Base-by-base conservation (phyloP, 371 early-diverging fungal genomes). In the Mortierella sp. region DNA sequence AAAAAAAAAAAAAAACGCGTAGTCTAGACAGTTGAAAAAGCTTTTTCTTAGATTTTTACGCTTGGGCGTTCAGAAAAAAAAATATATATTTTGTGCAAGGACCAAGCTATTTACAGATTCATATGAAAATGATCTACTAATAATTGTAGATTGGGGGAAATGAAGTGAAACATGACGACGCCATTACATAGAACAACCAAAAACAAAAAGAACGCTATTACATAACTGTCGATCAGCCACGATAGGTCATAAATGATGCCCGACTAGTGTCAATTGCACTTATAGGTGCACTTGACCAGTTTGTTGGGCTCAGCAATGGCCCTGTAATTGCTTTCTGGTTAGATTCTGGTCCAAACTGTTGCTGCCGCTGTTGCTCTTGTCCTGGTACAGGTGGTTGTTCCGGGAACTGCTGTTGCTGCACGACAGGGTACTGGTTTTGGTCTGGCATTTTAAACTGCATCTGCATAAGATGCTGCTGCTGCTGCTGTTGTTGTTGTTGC, bases 171-270 rank as follows among this genome's bases (percentile, higher is more conserved):
- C 13, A 59, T 35, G 37, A 15, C 15, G 19, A 13, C 37, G 6
- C 37, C 15, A 34, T 15, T n/a, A 61, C 40, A 34, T 26, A 37
- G 54, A 51, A 32, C 23, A 53, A 53, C 7, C 9, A 9, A 56
- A 29, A 56, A 40, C 40, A 13, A 40, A n/a, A n/a, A n/a, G n/a
- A n/a, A n/a, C n/a, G 40, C 40, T 40, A 40, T 40, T 6, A 40
- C 13, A 29, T 10, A 23, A 28, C 12, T 29, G 40, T 9, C n/a
- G n/a, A 26, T 51, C 53, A 72, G 8, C 72, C 72, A 34, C 72
- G 72, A 35, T 72, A 66, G 3, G 49, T 47, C 17, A 59, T 55
- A 61, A 72, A 72, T 3, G 72, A 64, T 2, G 72, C 13, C 10
- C 61, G 37, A 2, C 59, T 59, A 5, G 72, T 61, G 34, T 72